These are phyloP conservation scores for Ramalina intermedia DNA, from an alignment of 495 filamentous ascomycete genomes.

Conservation along the genomic window DNA sequence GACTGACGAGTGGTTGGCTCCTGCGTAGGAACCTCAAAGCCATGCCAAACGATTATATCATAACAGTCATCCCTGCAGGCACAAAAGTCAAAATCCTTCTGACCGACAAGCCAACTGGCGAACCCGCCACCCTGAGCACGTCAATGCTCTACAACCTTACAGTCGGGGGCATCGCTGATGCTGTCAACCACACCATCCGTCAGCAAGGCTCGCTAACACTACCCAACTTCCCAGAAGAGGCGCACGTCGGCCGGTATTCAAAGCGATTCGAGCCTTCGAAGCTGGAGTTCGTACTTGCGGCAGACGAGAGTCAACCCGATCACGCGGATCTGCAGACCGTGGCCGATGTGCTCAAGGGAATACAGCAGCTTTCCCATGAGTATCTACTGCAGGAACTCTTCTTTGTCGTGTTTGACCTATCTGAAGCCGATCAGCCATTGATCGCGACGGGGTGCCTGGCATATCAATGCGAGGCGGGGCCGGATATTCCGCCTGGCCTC, in stretches of 20 bases:
- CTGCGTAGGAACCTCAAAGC: no score
- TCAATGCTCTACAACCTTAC: background rate
- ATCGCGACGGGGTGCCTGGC: background rate
- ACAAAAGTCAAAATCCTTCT: background rate
- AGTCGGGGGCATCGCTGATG: background rate
- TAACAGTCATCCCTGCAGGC: background rate
- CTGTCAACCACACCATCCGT: background rate
- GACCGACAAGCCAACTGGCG: background rate
- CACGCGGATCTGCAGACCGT: background rate
- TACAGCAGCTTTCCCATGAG: background rate
- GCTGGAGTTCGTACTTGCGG: background rate
- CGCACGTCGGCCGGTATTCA: background rate
- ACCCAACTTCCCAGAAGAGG: background rate
- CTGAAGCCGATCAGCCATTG: background rate
- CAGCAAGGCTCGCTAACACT: background rate
- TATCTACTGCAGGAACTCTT: background rate
- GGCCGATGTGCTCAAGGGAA: background rate
- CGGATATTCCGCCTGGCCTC: background rate
- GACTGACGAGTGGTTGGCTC: no score
- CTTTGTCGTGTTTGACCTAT: background rate
- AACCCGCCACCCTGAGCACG: background rate
- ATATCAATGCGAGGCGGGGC: background rate
- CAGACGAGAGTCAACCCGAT: background rate
- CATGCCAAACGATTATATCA: no score
- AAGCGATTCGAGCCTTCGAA: background rate